phyloP scores from a whole-genome alignment of 2,329 filamentous ascomycete species.

The Penicillium sp. region DNA sequence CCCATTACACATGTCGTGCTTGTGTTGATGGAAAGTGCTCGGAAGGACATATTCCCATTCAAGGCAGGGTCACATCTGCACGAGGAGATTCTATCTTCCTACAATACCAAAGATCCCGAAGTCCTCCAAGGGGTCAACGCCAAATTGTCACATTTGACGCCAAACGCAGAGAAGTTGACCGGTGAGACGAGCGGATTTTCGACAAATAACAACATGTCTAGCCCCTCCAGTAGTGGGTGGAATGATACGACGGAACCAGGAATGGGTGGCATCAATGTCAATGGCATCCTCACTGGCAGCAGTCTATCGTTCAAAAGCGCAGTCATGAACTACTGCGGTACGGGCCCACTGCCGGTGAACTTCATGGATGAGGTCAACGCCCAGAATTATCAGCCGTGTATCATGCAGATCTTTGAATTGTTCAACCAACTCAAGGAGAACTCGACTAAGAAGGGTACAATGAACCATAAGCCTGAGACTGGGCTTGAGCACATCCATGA shows the following conservation, averaged over 20 bases:
- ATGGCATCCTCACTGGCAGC: slow-evolving; percentile 32
- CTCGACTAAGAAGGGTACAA: background rate
- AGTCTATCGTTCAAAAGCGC: slow-evolving; percentile 36
- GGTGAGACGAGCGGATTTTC: slow-evolving; percentile 26
- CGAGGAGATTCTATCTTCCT: slow-evolving; percentile 25
- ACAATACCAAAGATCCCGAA: slow-evolving; percentile 16
- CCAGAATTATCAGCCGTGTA: slow-evolving; percentile 35
- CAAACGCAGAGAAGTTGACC: slow-evolving; percentile 32
- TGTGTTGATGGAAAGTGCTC: slow-evolving; percentile 34
- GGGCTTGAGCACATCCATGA: slow-evolving; percentile 17
- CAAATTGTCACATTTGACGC: slow-evolving; percentile 28
- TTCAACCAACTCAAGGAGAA: slow-evolving; percentile 30
- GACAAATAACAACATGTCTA: background rate
- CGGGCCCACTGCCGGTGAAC: slow-evolving; percentile 30
- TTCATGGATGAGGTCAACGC: slow-evolving; percentile 32
- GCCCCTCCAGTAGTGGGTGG: slow-evolving; percentile 18
- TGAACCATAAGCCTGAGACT: background rate
- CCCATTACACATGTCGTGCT: slow-evolving; percentile 34
- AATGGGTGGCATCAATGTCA: slow-evolving; percentile 34
- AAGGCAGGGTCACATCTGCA: slow-evolving; percentile 30
- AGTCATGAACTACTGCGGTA: slow-evolving; percentile 34
- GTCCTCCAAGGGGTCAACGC: slow-evolving; percentile 18
- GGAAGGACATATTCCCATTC: slow-evolving; percentile 36
- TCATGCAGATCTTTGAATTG: slow-evolving; percentile 34
- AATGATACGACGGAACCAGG: slow-evolving; percentile 22